Percentiles rank a stretch among this genome's conserved stretches.
Evolutionary conservation across 2,329 filamentous ascomycete species (phyloP).

Genomic region (Pestalotiopsis sp.): DNA sequence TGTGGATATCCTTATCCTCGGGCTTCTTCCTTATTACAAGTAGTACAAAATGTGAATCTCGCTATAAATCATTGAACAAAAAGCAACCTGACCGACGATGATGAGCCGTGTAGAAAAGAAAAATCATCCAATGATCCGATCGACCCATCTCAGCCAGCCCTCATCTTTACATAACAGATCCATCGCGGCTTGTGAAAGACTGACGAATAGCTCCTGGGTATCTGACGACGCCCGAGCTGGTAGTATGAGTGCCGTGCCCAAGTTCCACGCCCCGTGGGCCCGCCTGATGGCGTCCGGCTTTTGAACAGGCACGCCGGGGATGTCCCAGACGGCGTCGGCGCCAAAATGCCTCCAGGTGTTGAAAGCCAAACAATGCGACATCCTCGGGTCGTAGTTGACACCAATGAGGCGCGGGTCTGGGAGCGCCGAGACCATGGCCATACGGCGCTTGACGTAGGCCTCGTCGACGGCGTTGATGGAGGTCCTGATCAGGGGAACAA

Average conservation of each 20-base stretch:
- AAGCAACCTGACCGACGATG: neutral
- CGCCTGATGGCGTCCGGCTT: conserved; percentile 38
- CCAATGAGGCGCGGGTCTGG: conserved; percentile 43
- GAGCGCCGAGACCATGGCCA: conserved; percentile 37
- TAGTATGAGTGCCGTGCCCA: conserved; percentile 34
- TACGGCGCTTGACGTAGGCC: conserved; percentile 38
- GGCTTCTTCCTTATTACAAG: neutral
- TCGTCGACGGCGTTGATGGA: conserved; percentile 43
- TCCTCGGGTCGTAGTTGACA: conserved; percentile 42
- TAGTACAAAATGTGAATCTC: neutral
- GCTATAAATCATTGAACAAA: neutral
- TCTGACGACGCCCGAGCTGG: conserved; percentile 28
- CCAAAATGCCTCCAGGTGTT: conserved; percentile 50
- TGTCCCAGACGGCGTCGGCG: conserved; percentile 40
- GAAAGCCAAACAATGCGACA: conserved; percentile 41
- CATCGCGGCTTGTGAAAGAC: conserved; percentile 34
- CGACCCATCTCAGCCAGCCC: conserved; percentile 34
- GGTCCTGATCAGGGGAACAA: conserved; percentile 32
- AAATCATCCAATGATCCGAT: conserved; percentile 33
- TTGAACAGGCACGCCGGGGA: conserved; percentile 36
- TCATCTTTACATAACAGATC: conserved; percentile 30
- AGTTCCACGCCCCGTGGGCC: conserved; percentile 31
- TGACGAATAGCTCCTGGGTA: conserved; percentile 34
- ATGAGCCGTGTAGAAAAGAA: neutral
- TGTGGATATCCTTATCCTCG: neutral